phyloP scores from a whole-genome alignment of 2,329 filamentous ascomycete genomes.

The Onygena corvina region DNA sequence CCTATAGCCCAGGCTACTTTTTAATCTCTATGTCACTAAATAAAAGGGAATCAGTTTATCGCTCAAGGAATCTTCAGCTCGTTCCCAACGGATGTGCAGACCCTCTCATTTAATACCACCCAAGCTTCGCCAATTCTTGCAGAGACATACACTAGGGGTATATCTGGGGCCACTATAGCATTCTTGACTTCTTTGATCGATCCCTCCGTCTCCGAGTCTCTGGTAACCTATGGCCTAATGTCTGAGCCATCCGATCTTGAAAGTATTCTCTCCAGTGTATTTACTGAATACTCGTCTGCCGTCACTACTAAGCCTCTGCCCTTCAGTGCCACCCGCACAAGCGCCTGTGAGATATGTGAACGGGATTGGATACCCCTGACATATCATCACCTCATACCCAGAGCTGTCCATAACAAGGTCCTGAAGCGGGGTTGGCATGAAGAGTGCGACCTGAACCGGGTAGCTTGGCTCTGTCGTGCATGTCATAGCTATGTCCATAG shows the following conservation, averaged over 20 bases:
- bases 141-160: slow-evolving; percentile 45
- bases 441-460: slow-evolving; percentile 61
- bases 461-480: slow-evolving; percentile 74
- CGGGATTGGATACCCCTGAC: slow-evolving; percentile 63
- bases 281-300: slow-evolving; percentile 50
- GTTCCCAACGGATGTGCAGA: slow-evolving; percentile 50
- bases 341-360: slow-evolving; percentile 63
- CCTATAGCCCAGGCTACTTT: background rate
- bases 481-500: slow-evolving; percentile 75
- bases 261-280: slow-evolving; percentile 49
- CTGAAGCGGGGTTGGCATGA: slow-evolving; percentile 69
- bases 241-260: slow-evolving; percentile 35
- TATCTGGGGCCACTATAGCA: slow-evolving; percentile 42
- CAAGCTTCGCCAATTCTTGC: slow-evolving; percentile 41
- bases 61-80: slow-evolving; percentile 55
- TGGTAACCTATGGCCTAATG: slow-evolving; percentile 55
- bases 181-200: slow-evolving; percentile 45
- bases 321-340: slow-evolving; percentile 45
- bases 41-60: slow-evolving; percentile 48
- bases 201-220: slow-evolving; percentile 51
- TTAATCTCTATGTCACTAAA: slow-evolving; percentile 5
- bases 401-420: slow-evolving; percentile 61
- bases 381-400: slow-evolving; percentile 80
- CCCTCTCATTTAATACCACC: slow-evolving; percentile 49
- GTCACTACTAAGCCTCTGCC: slow-evolving; percentile 52